phyloP scores from a whole-genome alignment of 768 basidiomycete genomes.

The Pholiota conissans region DNA sequence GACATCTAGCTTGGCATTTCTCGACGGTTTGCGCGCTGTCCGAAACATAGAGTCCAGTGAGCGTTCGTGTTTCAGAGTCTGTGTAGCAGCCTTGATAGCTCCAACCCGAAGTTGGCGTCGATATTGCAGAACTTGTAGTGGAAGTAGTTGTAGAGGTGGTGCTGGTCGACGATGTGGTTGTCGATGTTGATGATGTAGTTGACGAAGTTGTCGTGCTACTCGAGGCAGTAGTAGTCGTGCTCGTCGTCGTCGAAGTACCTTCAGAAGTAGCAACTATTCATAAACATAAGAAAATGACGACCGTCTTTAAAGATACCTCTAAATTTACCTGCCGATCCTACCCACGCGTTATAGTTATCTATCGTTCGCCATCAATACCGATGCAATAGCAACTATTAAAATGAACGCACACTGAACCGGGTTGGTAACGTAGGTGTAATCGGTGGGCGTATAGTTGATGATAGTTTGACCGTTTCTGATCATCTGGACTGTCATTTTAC shows the following conservation, averaged over 20 bases:
- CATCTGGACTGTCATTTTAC: conserved; percentile 58
- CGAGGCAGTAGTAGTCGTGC: conserved; percentile 7
- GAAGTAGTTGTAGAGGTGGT: conserved; percentile 14
- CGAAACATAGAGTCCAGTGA: conserved; percentile 18
- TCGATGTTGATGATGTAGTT: conserved; percentile 7
- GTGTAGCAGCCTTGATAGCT: conserved; percentile 28
- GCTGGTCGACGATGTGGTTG: conserved; percentile 10
- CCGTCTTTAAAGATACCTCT: too few species aligned
- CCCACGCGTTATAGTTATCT: conserved; percentile 70
- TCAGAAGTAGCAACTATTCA: conserved; percentile 13
- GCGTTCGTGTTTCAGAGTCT: conserved; percentile 21
- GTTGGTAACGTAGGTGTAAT: conserved; percentile 38
- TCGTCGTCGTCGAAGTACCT: background rate
- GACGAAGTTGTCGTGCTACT: conserved; percentile 11
- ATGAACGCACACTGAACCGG: conserved; percentile 36
- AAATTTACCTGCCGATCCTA: conserved; percentile 49
- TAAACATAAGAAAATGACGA: too few species aligned
- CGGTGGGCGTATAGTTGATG: conserved; percentile 46
- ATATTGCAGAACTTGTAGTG: conserved; percentile 14
- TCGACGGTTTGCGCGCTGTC: conserved; percentile 24
- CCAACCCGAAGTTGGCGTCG: conserved; percentile 19
- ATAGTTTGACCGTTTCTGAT: conserved; percentile 48
- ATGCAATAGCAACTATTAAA: background rate
- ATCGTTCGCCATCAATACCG: conserved; percentile 8
- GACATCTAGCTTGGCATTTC: conserved; percentile 29